These are phyloP conservation scores for Entomophthora muscae DNA, from an alignment of 371 early-diverging fungal species.

Conservation along the genomic window DNA sequence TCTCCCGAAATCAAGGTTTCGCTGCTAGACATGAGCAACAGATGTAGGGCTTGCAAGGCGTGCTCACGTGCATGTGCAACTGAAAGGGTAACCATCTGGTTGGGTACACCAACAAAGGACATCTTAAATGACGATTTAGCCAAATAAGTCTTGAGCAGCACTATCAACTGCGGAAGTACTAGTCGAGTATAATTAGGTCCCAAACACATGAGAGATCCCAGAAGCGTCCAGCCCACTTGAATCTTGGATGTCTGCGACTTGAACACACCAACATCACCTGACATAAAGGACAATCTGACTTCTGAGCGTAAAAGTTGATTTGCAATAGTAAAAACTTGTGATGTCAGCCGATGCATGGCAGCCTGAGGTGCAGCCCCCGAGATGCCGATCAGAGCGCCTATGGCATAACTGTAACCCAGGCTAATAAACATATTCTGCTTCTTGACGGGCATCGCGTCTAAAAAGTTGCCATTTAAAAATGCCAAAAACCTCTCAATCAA, in stretches of 20 bases:
- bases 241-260: constrained; percentile 15
- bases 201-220: constrained; percentile 58
- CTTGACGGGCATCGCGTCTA: constrained; percentile 22
- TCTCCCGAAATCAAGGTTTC: background rate
- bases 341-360: constrained; percentile 52
- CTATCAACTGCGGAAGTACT: constrained; percentile 55
- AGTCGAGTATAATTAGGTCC: constrained; percentile 66
- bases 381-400: constrained; percentile 52
- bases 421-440: constrained; percentile 27
- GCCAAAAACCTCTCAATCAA: constrained; percentile 36
- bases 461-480: constrained; percentile 35
- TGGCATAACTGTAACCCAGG: constrained; percentile 40
- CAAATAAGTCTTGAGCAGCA: constrained; percentile 13
- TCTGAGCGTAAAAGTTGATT: constrained; percentile 47
- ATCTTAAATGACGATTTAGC: background rate
- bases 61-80: background rate
- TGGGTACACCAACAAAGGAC: background rate
- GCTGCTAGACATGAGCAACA: background rate
- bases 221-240: constrained; percentile 64
- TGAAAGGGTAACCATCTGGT: constrained; percentile 4
- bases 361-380: constrained; percentile 47
- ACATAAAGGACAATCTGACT: constrained; percentile 28
- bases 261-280: constrained; percentile 21
- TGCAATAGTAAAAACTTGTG: constrained; percentile 53
- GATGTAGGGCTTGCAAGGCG: constrained; percentile 6